phyloP scores from a whole-genome alignment of 768 basidiomycete species.

The Mrakia blollopis region DNA sequence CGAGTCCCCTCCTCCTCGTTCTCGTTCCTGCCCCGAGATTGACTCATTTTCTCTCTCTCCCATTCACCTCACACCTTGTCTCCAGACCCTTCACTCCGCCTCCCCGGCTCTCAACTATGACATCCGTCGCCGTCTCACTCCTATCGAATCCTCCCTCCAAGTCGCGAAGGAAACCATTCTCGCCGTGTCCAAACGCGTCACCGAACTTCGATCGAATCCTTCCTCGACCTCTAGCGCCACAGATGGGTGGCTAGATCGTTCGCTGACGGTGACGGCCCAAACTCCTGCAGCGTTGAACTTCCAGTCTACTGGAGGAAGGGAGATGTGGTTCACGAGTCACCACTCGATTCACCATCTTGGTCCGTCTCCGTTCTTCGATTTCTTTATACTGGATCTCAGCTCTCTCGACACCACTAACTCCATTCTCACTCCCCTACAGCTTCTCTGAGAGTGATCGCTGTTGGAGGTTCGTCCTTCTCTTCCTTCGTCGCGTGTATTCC shows the following conservation, averaged over 20 bases:
- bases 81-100: not conserved
- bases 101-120: slow-evolving; percentile 6
- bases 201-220: not conserved
- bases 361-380: not conserved
- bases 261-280: not conserved
- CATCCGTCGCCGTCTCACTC: not conserved
- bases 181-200: not conserved
- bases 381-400: not conserved
- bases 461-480: not conserved
- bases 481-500: not conserved
- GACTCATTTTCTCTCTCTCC: not conserved
- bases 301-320: not conserved
- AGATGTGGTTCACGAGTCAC: not conserved
- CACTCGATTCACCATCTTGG: not conserved
- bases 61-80: not conserved
- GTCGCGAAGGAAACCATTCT: not conserved
- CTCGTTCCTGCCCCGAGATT: not conserved
- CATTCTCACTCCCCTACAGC: not conserved
- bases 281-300: not conserved
- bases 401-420: not conserved
- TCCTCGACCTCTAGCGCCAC: not conserved
- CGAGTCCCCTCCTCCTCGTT: not conserved
- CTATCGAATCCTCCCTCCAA: not conserved
- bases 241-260: not conserved
- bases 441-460: not conserved